Evolutionary conservation across 805 yeast species (phyloP).

Genomic region (Yamadazyma tumulicola): DNA sequence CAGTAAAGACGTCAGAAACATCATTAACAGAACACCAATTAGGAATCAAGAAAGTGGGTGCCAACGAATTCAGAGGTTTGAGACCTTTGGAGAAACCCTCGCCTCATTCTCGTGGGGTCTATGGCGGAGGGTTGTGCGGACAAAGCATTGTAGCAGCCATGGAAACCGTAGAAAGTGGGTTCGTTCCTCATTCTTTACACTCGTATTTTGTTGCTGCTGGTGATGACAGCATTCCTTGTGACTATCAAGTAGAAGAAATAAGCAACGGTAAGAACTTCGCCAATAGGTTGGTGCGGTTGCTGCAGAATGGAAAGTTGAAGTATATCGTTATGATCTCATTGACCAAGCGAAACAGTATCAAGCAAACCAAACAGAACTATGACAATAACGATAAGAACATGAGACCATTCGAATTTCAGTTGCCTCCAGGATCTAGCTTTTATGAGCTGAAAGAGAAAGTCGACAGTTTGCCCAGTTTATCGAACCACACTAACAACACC

Average conservation of each 20-base stretch:
- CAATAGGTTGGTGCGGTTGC: slow-evolving; percentile 27
- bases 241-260: slow-evolving; percentile 31
- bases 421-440: slow-evolving; percentile 21
- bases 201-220: slow-evolving; percentile 39
- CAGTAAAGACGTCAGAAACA: slow-evolving; percentile 2
- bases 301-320: slow-evolving; percentile 26
- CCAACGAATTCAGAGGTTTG: slow-evolving; percentile 17
- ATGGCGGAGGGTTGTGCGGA: slow-evolving; percentile 39
- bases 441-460: slow-evolving; percentile 20
- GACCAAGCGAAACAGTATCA: slow-evolving; percentile 27
- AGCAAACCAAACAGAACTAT: slow-evolving; percentile 12
- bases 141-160: slow-evolving; percentile 39
- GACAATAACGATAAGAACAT: slow-evolving; percentile 13
- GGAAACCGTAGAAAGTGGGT: slow-evolving; percentile 22
- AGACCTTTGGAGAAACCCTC: slow-evolving; percentile 29
- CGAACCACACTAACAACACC: slow-evolving; percentile 13
- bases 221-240: slow-evolving; percentile 25
- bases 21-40: slow-evolving; percentile 6
- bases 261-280: slow-evolving; percentile 35
- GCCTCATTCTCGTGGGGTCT: slow-evolving; percentile 33
- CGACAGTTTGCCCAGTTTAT: slow-evolving; percentile 12
- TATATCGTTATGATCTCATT: slow-evolving; percentile 35
- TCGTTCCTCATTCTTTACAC: slow-evolving; percentile 41
- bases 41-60: slow-evolving; percentile 9
- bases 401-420: slow-evolving; percentile 32